Evolutionary conservation across 2,329 filamentous ascomycete species (phyloP).

Genomic region (Claviceps sp.): DNA sequence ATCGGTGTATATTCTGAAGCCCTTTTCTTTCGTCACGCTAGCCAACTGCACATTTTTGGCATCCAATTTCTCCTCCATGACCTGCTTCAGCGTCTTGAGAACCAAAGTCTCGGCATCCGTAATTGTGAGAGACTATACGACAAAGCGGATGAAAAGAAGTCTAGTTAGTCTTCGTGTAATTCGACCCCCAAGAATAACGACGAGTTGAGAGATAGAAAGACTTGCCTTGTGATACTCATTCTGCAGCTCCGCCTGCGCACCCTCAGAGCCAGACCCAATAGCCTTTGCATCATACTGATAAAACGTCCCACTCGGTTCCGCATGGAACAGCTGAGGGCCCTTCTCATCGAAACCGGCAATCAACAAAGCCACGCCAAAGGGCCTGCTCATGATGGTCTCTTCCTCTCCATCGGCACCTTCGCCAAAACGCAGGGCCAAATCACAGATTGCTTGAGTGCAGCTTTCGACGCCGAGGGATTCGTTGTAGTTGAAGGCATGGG

Average conservation of each 20-base stretch:
- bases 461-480: conserved; percentile 91
- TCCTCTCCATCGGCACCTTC: conserved; percentile 96
- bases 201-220: neutral
- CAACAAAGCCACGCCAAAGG: conserved; percentile 90
- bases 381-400: conserved; percentile 96
- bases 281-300: conserved; percentile 99
- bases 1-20: conserved; percentile 96
- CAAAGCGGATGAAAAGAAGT: too few relatives aligned
- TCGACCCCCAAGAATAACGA: neutral
- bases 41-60: conserved; percentile 97
- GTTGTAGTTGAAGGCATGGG: conserved; percentile 95
- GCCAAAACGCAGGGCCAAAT: conserved; percentile 88
- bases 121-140: conserved; percentile 66
- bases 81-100: conserved; percentile 96
- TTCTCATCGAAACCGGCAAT: conserved; percentile 97
- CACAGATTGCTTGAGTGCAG: conserved; percentile 97
- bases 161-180: neutral
- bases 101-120: conserved; percentile 88
- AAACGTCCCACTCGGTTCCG: conserved; percentile 94
- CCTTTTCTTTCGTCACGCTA: conserved; percentile 93
- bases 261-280: conserved; percentile 93
- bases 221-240: conserved; percentile 90
- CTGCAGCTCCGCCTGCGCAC: conserved; percentile 93
- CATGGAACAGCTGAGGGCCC: conserved; percentile 92
- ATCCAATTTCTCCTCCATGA: conserved; percentile 99